Evolutionary conservation across 805 yeast species (phyloP).

Genomic region (Candida sanyiensis): DNA sequence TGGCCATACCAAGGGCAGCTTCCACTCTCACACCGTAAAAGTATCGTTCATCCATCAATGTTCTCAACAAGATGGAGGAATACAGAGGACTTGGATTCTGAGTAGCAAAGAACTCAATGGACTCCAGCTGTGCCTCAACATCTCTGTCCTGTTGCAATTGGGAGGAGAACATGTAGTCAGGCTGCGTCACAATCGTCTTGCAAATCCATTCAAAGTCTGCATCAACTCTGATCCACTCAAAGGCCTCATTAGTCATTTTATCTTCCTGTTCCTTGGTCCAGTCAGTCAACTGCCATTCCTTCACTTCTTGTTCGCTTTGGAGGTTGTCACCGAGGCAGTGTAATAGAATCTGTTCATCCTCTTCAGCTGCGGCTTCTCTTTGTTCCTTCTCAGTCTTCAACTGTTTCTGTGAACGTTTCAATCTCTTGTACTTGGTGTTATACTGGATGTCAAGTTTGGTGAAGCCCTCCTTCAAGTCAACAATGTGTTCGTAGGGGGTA

Average conservation of each 20-base stretch:
- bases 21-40: constrained; percentile 85
- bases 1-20: constrained; percentile 76
- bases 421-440: constrained; percentile 85
- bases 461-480: constrained; percentile 77
- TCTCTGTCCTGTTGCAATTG: constrained; percentile 93
- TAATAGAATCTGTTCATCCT: constrained; percentile 36
- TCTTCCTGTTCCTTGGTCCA: constrained; percentile 69
- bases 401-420: constrained; percentile 52
- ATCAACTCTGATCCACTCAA: constrained; percentile 97
- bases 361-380: constrained; percentile 24
- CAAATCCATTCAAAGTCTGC: constrained; percentile 98
- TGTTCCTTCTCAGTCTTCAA: constrained; percentile 38
- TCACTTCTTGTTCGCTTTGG: constrained; percentile 51
- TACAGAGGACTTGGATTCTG: constrained; percentile 55
- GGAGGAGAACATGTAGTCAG: constrained; percentile 91
- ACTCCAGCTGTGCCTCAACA: constrained; percentile 90
- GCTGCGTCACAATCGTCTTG: constrained; percentile 72
- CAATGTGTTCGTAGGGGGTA: constrained; percentile 96
- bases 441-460: constrained; percentile 91
- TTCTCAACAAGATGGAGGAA: constrained; percentile 72
- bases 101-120: constrained; percentile 66
- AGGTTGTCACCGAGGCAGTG: constrained; percentile 77
- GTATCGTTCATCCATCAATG: constrained; percentile 77
- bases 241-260: constrained; percentile 70
- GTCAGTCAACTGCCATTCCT: constrained; percentile 69